Evolutionary conservation across 2,329 filamentous ascomycete genomes (phyloP).

Genomic region (Dothideomycetidae sp.): DNA sequence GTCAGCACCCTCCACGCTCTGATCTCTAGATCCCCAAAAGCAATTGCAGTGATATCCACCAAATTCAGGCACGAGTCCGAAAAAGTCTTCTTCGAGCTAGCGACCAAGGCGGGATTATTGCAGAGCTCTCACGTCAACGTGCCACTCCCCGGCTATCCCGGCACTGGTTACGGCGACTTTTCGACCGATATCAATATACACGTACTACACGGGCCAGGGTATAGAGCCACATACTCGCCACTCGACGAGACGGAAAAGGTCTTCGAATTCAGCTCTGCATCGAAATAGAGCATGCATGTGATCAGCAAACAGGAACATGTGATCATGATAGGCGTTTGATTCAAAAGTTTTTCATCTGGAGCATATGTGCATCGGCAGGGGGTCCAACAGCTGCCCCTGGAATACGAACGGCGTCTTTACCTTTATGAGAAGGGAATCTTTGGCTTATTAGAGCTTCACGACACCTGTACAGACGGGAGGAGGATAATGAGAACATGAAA

Average conservation of each 20-base stretch:
- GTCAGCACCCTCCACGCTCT: conserved; percentile 43
- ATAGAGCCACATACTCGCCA: conserved; percentile 3
- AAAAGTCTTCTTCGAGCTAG: conserved; percentile 49
- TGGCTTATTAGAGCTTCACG: too few species aligned
- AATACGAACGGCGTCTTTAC: too few species aligned
- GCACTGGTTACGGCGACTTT: conserved; percentile 23
- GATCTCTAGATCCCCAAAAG: conserved; percentile 33
- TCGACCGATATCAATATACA: conserved; percentile 23
- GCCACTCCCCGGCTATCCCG: conserved; percentile 21
- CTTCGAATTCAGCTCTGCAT: conserved; percentile 9
- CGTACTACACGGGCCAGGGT: conserved; percentile 11
- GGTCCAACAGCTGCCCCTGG: too few species aligned
- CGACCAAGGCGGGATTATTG: conserved; percentile 24
- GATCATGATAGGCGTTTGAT: too few species aligned
- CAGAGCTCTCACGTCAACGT: conserved; percentile 19
- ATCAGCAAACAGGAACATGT: too few species aligned
- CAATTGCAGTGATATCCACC: conserved; percentile 45
- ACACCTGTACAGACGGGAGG: too few species aligned
- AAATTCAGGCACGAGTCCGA: conserved; percentile 56
- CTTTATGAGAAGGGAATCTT: too few species aligned
- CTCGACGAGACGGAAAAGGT: conserved; percentile 2
- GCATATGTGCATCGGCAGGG: too few species aligned
- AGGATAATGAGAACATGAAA: too few species aligned
- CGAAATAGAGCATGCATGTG: conserved; percentile 6
- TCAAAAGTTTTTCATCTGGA: too few species aligned